phyloP scores from a whole-genome alignment of 1,284 basidiomycete species.

The Hemileia vastatrix region DNA sequence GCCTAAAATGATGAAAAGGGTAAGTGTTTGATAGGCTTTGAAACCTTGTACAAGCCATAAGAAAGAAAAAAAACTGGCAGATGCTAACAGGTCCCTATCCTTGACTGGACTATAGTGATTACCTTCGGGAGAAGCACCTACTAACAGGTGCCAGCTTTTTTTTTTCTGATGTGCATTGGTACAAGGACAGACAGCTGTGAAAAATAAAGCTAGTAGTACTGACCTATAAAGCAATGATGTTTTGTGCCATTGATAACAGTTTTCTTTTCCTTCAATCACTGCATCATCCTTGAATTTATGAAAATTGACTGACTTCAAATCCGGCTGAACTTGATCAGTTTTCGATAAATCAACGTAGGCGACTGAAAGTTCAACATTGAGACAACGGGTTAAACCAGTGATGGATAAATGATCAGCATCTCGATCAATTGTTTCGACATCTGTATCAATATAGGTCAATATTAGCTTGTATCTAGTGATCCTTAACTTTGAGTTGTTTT shows the following conservation, averaged over 20 bases:
- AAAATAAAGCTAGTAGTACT: no score
- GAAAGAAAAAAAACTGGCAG: no score
- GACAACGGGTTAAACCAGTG: not conserved
- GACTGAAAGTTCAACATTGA: not conserved
- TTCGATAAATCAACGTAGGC: not conserved
- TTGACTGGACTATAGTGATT: no score
- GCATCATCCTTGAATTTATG: not conserved
- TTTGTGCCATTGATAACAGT: not conserved
- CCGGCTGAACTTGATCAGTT: not conserved
- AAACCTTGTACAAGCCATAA: not conserved
- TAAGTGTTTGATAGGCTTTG: not conserved
- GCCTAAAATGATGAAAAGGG: not conserved
- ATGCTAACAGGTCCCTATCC: no score
- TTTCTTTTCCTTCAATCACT: not conserved
- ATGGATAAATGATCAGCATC: constrained; percentile 3
- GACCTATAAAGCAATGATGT: not conserved
- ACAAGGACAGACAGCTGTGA: no score
- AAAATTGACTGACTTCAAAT: not conserved
- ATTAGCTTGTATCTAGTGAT: no score
- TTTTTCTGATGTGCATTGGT: no score
- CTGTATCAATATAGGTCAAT: not conserved
- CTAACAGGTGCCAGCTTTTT: no score
- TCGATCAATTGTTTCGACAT: not conserved
- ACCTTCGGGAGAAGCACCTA: no score
- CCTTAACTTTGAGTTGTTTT: no score